Conservation (phyloP, 2,329 filamentous ascomycete species). For the Penicillium nordicum region DNA sequence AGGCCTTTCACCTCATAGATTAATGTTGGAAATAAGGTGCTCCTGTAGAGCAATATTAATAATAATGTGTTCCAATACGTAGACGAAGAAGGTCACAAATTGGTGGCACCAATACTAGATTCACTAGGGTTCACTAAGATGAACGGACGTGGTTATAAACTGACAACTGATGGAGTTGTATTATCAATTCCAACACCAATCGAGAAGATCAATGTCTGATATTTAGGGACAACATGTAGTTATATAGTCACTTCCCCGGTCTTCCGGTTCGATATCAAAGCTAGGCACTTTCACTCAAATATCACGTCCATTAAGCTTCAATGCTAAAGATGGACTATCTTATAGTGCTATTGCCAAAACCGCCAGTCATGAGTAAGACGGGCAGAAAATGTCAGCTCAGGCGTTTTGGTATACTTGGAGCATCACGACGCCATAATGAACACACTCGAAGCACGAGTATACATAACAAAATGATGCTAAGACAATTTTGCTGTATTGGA, state of each 20-base stretch:
- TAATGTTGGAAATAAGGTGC: no score
- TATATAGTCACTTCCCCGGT: no score
- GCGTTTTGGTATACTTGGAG: no score
- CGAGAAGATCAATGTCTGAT: no score
- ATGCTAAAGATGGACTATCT: neutral
- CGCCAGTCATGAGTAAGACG: neutral
- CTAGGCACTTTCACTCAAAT: neutral
- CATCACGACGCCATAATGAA: neutral
- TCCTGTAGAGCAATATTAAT: no score
- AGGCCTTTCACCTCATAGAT: no score
- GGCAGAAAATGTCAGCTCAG: neutral
- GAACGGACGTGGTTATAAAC: neutral
- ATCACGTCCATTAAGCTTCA: neutral
- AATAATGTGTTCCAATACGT: no score
- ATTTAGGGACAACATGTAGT: no score
- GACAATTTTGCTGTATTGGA: neutral
- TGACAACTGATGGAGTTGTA: no score
- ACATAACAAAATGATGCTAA: neutral
- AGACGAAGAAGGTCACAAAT: no score
- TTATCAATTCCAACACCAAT: no score
- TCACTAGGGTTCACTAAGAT: neutral
- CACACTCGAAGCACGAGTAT: neutral
- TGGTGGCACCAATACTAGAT: no score
- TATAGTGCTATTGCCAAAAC: neutral
- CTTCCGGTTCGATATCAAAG: neutral